phyloP scores from a whole-genome alignment of 305 asterid species.

The Withania somnifera region DNA sequence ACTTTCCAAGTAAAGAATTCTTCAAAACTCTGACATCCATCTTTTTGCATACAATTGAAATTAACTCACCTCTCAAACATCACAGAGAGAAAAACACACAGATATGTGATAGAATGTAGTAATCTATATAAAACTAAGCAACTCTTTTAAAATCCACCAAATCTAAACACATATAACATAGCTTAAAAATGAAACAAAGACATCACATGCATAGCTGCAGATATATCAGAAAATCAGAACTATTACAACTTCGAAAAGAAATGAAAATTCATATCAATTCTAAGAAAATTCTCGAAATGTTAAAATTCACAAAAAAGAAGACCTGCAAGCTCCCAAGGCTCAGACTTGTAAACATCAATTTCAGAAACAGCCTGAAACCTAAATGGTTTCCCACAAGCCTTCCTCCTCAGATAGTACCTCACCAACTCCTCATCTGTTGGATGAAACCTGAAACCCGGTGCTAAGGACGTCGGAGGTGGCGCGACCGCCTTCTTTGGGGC shows the following conservation, averaged over 20 bases:
- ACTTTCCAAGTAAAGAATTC: not conserved
- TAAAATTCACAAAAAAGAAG: not conserved
- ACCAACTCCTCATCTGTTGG: constrained; percentile 77
- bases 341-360: constrained; percentile 71
- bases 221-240: not conserved
- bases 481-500: constrained; percentile 13
- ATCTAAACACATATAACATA: not conserved
- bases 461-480: constrained; percentile 51
- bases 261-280: not conserved
- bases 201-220: not conserved
- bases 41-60: not conserved
- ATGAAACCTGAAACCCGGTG: constrained; percentile 77
- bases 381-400: constrained; percentile 55
- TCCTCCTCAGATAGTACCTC: constrained; percentile 57
- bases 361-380: constrained; percentile 55
- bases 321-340: constrained; percentile 79
- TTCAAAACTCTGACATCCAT: too few species aligned
- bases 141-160: not conserved
- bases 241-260: not conserved
- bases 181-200: not conserved
- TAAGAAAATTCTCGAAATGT: not conserved
- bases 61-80: not conserved
- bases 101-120: not conserved
- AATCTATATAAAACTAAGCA: not conserved
- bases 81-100: not conserved